These are phyloP conservation scores for Fusarium virguliforme DNA, from an alignment of 2,329 filamentous ascomycete species.

Conservation along the genomic window DNA sequence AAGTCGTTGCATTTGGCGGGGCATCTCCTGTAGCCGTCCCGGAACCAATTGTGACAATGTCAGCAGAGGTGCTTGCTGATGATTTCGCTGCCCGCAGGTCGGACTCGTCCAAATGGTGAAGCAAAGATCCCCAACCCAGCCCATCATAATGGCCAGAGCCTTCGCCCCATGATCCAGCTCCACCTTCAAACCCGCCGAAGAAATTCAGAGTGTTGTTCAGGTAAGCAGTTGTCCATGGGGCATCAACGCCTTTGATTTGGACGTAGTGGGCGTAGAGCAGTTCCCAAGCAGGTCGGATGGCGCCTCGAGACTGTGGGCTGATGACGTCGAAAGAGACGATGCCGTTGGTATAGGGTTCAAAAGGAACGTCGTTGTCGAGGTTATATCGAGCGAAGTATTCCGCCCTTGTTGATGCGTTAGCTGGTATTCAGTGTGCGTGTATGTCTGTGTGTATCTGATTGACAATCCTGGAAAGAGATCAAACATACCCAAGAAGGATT, in stretches of 20 bases:
- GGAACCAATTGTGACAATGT: not conserved
- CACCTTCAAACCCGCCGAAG: slow-evolving; percentile 27
- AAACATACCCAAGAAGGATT: slow-evolving; percentile 40
- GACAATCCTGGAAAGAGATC: not conserved
- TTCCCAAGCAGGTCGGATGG: slow-evolving; percentile 33
- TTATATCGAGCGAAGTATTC: slow-evolving; percentile 41
- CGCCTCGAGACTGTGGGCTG: slow-evolving; percentile 22
- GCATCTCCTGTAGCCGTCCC: not conserved
- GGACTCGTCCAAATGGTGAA: slow-evolving; percentile 24
- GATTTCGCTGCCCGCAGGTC: slow-evolving; percentile 37
- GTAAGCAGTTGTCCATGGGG: slow-evolving; percentile 37
- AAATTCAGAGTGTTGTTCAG: slow-evolving; percentile 20
- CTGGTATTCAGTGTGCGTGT: too few relatives aligned
- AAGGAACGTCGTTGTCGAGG: slow-evolving; percentile 35
- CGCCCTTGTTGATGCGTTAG: slow-evolving; percentile 3
- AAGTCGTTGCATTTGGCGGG: not conserved
- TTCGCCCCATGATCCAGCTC: slow-evolving; percentile 24
- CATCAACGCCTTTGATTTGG: slow-evolving; percentile 29
- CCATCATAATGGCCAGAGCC: slow-evolving; percentile 8
- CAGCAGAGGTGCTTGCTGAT: not conserved
- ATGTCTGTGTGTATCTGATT: too few relatives aligned
- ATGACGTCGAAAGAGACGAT: slow-evolving; percentile 24
- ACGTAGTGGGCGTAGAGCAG: slow-evolving; percentile 37
- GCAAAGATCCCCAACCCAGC: slow-evolving; percentile 31
- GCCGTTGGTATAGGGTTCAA: slow-evolving; percentile 40